These are phyloP conservation scores for Opeltia flavorubescens DNA, from an alignment of 495 filamentous ascomycete genomes.

Conservation along the genomic window DNA sequence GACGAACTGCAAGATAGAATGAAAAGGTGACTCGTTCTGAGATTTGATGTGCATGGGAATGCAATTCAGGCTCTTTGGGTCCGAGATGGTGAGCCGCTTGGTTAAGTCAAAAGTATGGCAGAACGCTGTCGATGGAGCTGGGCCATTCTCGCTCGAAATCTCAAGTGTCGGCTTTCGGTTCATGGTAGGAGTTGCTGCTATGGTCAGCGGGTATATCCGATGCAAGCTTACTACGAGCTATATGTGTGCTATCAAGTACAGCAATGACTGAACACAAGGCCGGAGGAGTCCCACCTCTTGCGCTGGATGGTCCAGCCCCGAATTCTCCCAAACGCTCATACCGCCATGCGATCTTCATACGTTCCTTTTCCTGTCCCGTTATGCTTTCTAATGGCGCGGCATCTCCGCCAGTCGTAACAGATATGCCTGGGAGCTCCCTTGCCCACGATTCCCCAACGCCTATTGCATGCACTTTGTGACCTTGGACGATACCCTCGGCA, in stretches of 20 bases:
- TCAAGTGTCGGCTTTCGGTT: constrained; percentile 4
- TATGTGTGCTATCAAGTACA: constrained; percentile 4
- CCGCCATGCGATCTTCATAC: constrained; percentile 98
- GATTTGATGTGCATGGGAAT: constrained; percentile 34
- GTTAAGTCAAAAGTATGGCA: constrained; percentile 85
- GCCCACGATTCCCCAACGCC: constrained; percentile 69
- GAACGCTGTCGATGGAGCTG: constrained; percentile 35
- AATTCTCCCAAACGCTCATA: constrained; percentile 75
- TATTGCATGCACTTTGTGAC: constrained; percentile 74
- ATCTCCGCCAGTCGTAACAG: constrained; percentile 32
- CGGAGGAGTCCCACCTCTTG: constrained; percentile 33
- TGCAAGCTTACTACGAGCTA: neutral
- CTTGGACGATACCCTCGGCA: constrained; percentile 85
- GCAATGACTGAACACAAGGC: constrained; percentile 1
- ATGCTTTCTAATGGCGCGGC: constrained; percentile 27
- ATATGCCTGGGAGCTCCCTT: constrained; percentile 64
- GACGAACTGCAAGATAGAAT: constrained; percentile 47
- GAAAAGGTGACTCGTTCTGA: constrained; percentile 40
- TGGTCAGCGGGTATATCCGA: constrained; percentile 4
- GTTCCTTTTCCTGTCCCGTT: constrained; percentile 35
- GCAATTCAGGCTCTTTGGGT: constrained; percentile 37
- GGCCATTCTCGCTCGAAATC: neutral
- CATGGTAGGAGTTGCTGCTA: constrained; percentile 13
- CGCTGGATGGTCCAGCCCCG: constrained; percentile 34
- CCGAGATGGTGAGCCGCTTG: constrained; percentile 56